Conservation (phyloP, 1,284 basidiomycete genomes). For the Pseudozyma tsukubaensis region DNA sequence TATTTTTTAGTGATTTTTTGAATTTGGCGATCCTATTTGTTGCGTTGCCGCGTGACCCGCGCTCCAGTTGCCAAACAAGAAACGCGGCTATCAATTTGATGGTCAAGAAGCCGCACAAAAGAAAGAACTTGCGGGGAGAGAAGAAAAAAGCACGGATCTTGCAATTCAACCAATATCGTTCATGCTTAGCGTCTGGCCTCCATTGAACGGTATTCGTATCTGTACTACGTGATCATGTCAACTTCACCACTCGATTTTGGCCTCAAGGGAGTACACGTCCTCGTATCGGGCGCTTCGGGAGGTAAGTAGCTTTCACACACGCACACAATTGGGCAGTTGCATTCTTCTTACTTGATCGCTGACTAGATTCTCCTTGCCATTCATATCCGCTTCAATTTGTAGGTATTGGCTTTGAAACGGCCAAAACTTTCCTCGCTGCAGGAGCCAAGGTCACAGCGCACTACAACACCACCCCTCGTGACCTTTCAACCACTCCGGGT, state of each 20-base stretch:
- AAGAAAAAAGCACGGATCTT: too few relatives aligned
- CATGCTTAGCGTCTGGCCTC: too few relatives aligned
- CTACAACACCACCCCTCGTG: conserved; percentile 75
- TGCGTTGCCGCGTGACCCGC: too few relatives aligned
- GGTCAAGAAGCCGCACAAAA: too few relatives aligned
- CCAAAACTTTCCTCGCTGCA: conserved; percentile 33
- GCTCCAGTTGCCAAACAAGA: too few relatives aligned
- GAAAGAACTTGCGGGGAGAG: too few relatives aligned
- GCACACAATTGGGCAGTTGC: background rate
- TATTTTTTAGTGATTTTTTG: background rate
- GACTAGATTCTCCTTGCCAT: background rate
- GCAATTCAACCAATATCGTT: too few relatives aligned
- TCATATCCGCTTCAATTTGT: background rate
- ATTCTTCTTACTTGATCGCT: background rate
- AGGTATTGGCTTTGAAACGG: conserved; percentile 51
- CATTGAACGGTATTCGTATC: background rate
- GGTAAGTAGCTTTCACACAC: conserved; percentile 13
- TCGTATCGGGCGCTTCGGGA: conserved; percentile 43
- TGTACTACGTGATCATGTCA: background rate
- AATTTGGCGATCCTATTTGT: too few relatives aligned
- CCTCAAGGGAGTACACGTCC: conserved; percentile 34
- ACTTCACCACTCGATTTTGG: conserved; percentile 41
- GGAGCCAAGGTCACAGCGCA: conserved; percentile 80
- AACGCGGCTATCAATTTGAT: too few relatives aligned
- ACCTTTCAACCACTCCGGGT: conserved; percentile 68